These are phyloP conservation scores for Calophaca sinica DNA, from an alignment of 306 rosid genomes.

Conservation along the genomic window DNA sequence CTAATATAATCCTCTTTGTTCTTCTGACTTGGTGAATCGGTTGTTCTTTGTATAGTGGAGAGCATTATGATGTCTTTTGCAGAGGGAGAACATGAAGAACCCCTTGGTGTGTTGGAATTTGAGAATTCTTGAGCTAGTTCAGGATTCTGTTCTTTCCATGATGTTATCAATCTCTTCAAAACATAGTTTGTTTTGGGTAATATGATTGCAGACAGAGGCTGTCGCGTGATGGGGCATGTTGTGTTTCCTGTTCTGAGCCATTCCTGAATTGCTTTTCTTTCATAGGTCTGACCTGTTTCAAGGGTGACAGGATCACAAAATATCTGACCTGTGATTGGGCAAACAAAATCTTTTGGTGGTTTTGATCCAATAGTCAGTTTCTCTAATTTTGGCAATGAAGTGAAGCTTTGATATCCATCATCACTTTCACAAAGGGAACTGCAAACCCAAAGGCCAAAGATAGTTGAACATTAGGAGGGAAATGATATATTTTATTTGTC, in stretches of 20 bases:
- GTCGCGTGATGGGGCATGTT: constrained; percentile 88
- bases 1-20: constrained; percentile 52
- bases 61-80: constrained; percentile 52
- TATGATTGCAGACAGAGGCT: constrained; percentile 66
- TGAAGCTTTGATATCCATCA: constrained; percentile 65
- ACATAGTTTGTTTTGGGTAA: constrained; percentile 92
- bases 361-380: constrained; percentile 54
- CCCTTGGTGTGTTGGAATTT: constrained; percentile 59
- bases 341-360: constrained; percentile 91
- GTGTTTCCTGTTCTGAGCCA: constrained; percentile 94
- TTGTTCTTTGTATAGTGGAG: constrained; percentile 49
- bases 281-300: constrained; percentile 96
- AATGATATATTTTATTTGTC: constrained; percentile 24
- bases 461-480: constrained; percentile 25
- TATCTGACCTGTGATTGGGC: constrained; percentile 88
- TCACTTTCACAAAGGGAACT: constrained; percentile 68
- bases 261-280: constrained; percentile 91
- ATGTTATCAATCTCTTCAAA: constrained; percentile 85
- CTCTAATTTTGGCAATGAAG: constrained; percentile 61
- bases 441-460: constrained; percentile 47
- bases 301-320: constrained; percentile 93
- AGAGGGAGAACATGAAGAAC: constrained; percentile 57
- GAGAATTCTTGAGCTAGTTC: constrained; percentile 74
- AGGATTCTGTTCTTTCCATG: constrained; percentile 92
- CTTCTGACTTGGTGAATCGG: constrained; percentile 51